Evolutionary conservation across 164 flowering plant genomes (phyloP), one percentile per base, ranked within the genome.

Genomic region (Chimonanthus praecox): DNA sequence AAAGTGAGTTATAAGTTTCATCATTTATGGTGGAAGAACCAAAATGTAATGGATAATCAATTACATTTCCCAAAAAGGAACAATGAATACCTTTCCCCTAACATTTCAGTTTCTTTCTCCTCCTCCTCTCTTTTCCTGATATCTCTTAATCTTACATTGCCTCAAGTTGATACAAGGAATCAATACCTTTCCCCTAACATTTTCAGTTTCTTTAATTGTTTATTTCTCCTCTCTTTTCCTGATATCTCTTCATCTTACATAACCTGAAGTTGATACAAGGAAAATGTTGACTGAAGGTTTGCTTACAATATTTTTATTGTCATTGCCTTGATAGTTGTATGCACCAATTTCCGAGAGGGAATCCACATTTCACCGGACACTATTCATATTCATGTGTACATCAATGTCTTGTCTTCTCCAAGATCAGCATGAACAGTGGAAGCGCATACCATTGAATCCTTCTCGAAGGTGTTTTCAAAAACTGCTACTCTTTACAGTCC

Each of bases 381-480:
- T 95, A 64, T 95, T 81, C 80, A 81, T 93, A 65, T 95, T 95
- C 81, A 87, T 91, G 92, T 95, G 99, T 74, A 64, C 85, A 5
- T 89, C 97, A n/a, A 89, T 89, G 97, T 4, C 76, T 1, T 95
- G 98, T 82, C 95, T 95, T 61, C 84, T 84, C 7, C 82, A 84
- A 74, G 92, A 95, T 76, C 97, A 92, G 69, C 92, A 88, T 71
- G 89, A 92, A 78, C 99, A 96, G 77, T 85, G 92, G 89, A 92
- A 87, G 72, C 82, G 87, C 20, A 76, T 61, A 7, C 80, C 84
- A 4, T 89, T 86, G 65, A 88, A 77, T 68, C 78, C 83, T 70
- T 82, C 82, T 20, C 79, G 94, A 73, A 92, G 99, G 99, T 96
- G 78, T 48, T 16, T 48, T 64, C 50, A 16, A 43, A 20, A 43